Base-by-base conservation (phyloP, 768 basidiomycete species). In the Dacryopinax primogenitus region DNA sequence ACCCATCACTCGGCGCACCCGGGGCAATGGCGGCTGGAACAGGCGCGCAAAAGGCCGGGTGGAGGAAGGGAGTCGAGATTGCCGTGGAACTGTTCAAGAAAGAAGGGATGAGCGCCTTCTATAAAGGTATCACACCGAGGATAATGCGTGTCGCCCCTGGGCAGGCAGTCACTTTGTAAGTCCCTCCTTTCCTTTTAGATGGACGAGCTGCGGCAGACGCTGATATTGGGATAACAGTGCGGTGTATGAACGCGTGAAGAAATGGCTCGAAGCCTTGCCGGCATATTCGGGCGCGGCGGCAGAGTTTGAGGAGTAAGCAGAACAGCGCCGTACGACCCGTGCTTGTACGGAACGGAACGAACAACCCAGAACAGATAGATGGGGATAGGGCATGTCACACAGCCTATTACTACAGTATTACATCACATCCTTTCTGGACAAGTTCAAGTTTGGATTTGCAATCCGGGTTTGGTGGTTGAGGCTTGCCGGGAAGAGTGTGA, bases 91-190 rank as follows among this genome's bases (percentile, higher is more conserved):
- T 98, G 92, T 97, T 92, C 87, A 83, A 79, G 67, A 80, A 83
- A 69, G 96, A 99, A 76, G 96, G 96, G 4, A 78, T 87, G 16
- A 76, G 76, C 45, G 92, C 94, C 63, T 98, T 99, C 77, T 98
- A 98, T 79, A 98, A 96, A 78, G 96, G 96, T 21, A 97, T 99
- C 73, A 97, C 94, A 0, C 96, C 96, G 35, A 83, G 96, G 23
- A 93, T 99, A 35, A 78, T 96, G 71, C 85, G 96, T 64, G 96
- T 99, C 47, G 96, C 96, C 1, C 96, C 96, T 7, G 96, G 95
- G 33, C 76, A 77, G 68, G 23, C 61, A 21, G 18, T 35, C 33
- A 32, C 33, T 35, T 41, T 35, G 23, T 68, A 47, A 30, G 44
- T 34, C 12, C 37, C n/a, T 30, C 18, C 33, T 45, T 34, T 35